These are phyloP conservation scores for Silene conica DNA, from an alignment of 148 eudicot species.

Conservation along the genomic window DNA sequence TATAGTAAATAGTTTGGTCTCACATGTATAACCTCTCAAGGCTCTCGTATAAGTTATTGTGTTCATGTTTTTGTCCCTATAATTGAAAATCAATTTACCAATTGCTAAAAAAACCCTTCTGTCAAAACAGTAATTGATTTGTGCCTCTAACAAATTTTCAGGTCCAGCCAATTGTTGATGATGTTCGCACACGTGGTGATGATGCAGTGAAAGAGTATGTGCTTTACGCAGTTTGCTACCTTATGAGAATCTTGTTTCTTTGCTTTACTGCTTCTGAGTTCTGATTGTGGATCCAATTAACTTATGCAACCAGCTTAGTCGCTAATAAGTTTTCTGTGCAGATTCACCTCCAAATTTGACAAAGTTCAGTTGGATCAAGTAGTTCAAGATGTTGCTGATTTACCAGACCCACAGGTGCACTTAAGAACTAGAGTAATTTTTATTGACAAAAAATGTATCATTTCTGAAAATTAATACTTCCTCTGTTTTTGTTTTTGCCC, in stretches of 20 bases:
- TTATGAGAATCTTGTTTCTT: neutral
- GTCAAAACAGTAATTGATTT: neutral
- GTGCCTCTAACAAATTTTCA: conserved; percentile 22
- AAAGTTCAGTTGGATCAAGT: conserved; percentile 64
- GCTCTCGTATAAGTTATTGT: neutral
- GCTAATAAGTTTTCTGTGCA: conserved; percentile 24
- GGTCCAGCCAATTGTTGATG: conserved; percentile 97
- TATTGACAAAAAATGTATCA: neutral
- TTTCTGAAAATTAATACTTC: neutral
- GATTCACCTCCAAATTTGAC: conserved; percentile 78
- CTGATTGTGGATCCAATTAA: neutral
- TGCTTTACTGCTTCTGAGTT: neutral
- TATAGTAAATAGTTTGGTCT: neutral
- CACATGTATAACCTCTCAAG: neutral
- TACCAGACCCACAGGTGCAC: conserved; percentile 89
- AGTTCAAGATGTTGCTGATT: conserved; percentile 64
- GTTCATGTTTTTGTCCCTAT: neutral
- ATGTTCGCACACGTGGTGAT: conserved; percentile 81
- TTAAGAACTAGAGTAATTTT: neutral
- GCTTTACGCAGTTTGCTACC: conserved; percentile 19
- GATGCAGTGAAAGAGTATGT: conserved; percentile 90
- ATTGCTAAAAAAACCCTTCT: neutral
- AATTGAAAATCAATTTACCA: neutral
- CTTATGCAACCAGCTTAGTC: conserved; percentile 9
- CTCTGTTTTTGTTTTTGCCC: neutral